phyloP scores from a whole-genome alignment of 805 yeast genomes.

The Wickerhamiella allomyrinae region DNA sequence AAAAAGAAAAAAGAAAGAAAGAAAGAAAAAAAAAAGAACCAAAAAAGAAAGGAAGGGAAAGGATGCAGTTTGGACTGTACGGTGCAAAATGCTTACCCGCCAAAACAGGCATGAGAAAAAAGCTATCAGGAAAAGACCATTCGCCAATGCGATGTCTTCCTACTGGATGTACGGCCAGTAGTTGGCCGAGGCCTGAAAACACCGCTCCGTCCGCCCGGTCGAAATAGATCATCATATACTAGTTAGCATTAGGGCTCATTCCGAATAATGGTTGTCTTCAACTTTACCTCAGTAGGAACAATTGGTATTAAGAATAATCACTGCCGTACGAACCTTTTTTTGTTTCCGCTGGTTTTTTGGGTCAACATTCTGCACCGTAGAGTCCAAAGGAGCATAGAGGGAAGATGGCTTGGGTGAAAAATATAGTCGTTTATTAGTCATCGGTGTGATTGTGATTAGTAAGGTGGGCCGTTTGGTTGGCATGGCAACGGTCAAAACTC shows the following conservation, averaged over 20 bases:
- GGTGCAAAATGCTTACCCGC: slow-evolving; percentile 1
- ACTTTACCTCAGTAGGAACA: slow-evolving; percentile 25
- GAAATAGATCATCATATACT: slow-evolving; percentile 24
- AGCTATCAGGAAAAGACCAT: slow-evolving; percentile 19
- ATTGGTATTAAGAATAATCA: slow-evolving; percentile 22
- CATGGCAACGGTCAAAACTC: too few species aligned
- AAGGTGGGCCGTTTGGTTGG: too few species aligned
- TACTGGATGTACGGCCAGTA: slow-evolving; percentile 20
- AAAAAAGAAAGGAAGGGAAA: not conserved
- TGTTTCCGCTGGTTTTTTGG: not conserved
- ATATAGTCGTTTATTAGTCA: too few species aligned
- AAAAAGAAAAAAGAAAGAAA: too few species aligned
- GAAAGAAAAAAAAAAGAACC: not conserved
- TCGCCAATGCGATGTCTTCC: slow-evolving; percentile 14
- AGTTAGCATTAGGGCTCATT: slow-evolving; percentile 20
- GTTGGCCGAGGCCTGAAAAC: slow-evolving; percentile 13
- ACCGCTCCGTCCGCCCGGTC: slow-evolving; percentile 28
- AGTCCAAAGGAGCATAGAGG: not conserved
- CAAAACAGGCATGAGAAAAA: not conserved
- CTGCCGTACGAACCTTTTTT: slow-evolving; percentile 17
- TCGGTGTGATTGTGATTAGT: too few species aligned
- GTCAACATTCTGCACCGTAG: not conserved
- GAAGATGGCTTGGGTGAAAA: not conserved
- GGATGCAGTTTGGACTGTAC: not conserved
- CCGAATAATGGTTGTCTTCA: slow-evolving; percentile 16